Evolutionary conservation across 192 early-diverging fungal genomes (phyloP), one percentile per base, ranked within the genome.

Genomic region (Entomortierella beljakovae): DNA sequence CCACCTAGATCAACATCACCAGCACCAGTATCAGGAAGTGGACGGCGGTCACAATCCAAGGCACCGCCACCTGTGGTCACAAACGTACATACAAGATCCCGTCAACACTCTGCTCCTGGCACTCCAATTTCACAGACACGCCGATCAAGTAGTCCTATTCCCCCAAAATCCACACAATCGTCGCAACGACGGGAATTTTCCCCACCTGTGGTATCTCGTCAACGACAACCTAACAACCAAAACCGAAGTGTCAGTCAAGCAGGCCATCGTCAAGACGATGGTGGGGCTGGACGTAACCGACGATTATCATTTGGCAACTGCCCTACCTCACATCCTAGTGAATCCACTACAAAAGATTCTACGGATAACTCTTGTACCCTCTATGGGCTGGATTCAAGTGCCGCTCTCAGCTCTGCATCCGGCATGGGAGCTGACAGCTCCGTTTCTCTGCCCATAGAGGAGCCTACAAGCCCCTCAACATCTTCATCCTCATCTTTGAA

Each of bases 51-150:
- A 16, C 68, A 69, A 16, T 46, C 51, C 57, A 79, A 61, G 51
- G 18, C 70, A 0, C 75, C 75, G n/a, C 68, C 75, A 1, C 75
- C 75, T 60, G 75, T 65, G 15, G 51, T 35, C 23, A 65, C 67
- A 25, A 64, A 79, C 57, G 34, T 20, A 6, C 50, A 46, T 2
- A 22, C 61, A 0, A 31, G 67, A 5, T 28, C 38, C 0, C 75
- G 68, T 0, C 67, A 68, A 35, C 31, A 59, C 22, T 70, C 68
- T 22, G 74, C 74, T 0, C 62, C 68, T 1, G 49, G 59, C 2
- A 22, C 61, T 15, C 46, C 61, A 0, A 46, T 40, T 33, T n/a
- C 56, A 34, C 56, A 34, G 16, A 33, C 32, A 37, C 56, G 57
- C 13, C 61, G 70, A 59, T 72, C 62, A 5, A 52, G 55, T 28